Conservation (phyloP, 345 rosid species). For the Salix koriyanagi region DNA sequence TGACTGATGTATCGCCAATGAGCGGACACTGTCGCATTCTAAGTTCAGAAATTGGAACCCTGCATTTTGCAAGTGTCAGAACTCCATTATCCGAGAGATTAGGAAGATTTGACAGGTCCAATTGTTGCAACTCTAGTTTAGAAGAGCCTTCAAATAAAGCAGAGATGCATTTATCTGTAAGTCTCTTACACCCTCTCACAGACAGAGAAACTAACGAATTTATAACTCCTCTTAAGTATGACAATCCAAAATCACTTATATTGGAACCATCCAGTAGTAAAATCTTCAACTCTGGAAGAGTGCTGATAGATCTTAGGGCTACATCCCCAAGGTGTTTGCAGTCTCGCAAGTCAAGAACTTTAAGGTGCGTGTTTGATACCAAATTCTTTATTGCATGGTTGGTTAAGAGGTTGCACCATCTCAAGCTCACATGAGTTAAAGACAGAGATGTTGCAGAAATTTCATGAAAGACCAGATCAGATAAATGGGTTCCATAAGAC, state of each 20-base stretch:
- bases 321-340: conserved; percentile 78
- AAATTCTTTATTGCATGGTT: conserved; percentile 62
- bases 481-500: conserved; percentile 65
- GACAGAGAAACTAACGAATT: conserved; percentile 63
- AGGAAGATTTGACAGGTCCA: conserved; percentile 82
- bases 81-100: conserved; percentile 63
- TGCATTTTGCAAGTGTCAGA: conserved; percentile 54
- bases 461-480: conserved; percentile 88
- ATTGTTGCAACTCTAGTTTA: conserved; percentile 53
- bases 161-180: conserved; percentile 69
- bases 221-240: conserved; percentile 45
- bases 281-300: conserved; percentile 47
- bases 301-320: conserved; percentile 59
- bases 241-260: conserved; percentile 63
- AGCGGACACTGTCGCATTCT: conserved; percentile 82
- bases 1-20: conserved; percentile 71
- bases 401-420: conserved; percentile 82
- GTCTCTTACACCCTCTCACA: conserved; percentile 79
- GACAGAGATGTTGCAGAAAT: conserved; percentile 73
- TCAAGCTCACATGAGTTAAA: conserved; percentile 70
- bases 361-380: conserved; percentile 47
- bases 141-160: conserved; percentile 64
- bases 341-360: conserved; percentile 67
- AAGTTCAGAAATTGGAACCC: conserved; percentile 63
- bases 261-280: conserved; percentile 65